Evolutionary conservation across 129 eudicot genomes (phyloP).

Genomic region (Deinandra increscens): DNA sequence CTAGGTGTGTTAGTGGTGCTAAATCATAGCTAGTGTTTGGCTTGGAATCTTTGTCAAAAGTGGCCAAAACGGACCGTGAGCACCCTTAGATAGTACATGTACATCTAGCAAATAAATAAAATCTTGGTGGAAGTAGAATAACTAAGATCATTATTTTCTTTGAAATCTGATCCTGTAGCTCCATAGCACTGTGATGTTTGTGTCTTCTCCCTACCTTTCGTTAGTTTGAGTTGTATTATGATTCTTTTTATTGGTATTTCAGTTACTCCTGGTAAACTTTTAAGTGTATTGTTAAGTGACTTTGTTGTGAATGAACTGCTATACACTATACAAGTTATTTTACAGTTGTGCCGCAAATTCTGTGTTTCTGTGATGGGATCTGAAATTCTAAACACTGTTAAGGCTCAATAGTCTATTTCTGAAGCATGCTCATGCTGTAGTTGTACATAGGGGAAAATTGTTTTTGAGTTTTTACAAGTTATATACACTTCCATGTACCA

Average conservation of each 20-base stretch:
- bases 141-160: conserved; percentile 11
- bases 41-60: not conserved
- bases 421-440: not conserved
- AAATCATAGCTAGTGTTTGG: not conserved
- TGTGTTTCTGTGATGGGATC: not conserved
- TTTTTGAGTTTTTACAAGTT: not conserved
- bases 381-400: not conserved
- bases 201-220: not conserved
- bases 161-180: not conserved
- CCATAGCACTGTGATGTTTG: not conserved
- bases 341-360: not conserved
- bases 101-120: not conserved
- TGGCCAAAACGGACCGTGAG: not conserved
- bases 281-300: not conserved
- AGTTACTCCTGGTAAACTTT: not conserved
- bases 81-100: not conserved
- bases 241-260: not conserved
- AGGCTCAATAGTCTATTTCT: not conserved
- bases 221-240: not conserved
- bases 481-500: not conserved
- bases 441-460: not conserved
- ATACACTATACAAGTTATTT: not conserved
- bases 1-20: not conserved
- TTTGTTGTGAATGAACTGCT: not conserved
- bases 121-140: conserved; percentile 4